Evolutionary conservation across 176 grass and related monocot species (phyloP), one percentile per base, ranked within the genome.

Genomic region (Miscanthus lutarioriparius): DNA sequence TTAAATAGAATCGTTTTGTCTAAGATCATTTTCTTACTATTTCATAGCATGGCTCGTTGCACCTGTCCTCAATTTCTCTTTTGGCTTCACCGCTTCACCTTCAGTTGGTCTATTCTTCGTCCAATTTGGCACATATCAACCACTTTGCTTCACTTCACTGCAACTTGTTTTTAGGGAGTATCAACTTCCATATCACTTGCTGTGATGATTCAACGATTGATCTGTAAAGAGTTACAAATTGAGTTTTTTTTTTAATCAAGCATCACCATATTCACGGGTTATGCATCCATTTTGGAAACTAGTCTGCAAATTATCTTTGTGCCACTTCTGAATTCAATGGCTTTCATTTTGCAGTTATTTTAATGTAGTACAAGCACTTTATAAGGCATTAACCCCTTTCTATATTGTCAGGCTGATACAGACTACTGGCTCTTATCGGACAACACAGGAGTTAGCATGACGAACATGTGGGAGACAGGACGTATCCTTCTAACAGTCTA

Each of bases 391-490:
- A 64, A 89, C 39, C 49, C 22, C 39, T 87, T 66, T 44, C 28
- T 79, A 64, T 48, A 8, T 78, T 53, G 33, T 78, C 91, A 98
- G 92, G 89, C 92, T 53, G 89, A 93, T 87, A 86, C 86, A 64
- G 92, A 95, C 62, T 98, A 98, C 80, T 98, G 92, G 92, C 91
- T 98, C 69, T 83, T 91, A 71, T 93, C 95, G 23, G 92, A 91
- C 72, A 61, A 91, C 67, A 43, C 92, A 30, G 95, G 89, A 67
- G 91, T 93, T 88, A 95, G 92, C 85, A 95, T 98, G 67, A 91
- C 89, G 13, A 93, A 98, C 72, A 87, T 95, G 85, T 98, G 95
- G 95, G 92, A 95, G 69, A 85, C 87, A 83, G 79, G 91, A 59
- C 87, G 95, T 97, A 97, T 97, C 95, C 92, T 97, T 86, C 20